A percentile compares a stretch with the other conserved stretches of the same genome.
Evolutionary conservation across 2,329 filamentous ascomycete species (phyloP).

Genomic region (Phyllosticta citribraziliensis): DNA sequence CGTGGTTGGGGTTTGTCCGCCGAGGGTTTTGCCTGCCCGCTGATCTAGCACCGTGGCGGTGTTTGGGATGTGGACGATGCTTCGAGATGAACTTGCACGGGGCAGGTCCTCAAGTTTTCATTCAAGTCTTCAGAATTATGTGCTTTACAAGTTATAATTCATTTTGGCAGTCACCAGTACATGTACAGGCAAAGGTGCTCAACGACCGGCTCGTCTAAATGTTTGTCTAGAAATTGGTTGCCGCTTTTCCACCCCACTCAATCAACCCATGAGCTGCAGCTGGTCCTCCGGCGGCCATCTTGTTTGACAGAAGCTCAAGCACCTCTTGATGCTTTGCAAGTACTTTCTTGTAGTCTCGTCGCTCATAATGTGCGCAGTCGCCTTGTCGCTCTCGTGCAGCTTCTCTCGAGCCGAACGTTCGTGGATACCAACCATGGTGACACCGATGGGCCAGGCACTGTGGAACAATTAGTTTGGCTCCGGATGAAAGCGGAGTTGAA

Average conservation of each 20-base stretch:
- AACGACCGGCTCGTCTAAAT: background rate
- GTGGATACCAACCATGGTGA: constrained; percentile 99
- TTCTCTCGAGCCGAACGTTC: constrained; percentile 94
- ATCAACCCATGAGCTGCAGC: constrained; percentile 86
- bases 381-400: constrained; percentile 65
- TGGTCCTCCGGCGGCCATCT: constrained; percentile 92
- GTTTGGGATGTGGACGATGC: background rate
- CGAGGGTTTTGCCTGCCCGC: background rate
- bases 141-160: background rate
- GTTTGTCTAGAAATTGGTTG: background rate
- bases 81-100: background rate
- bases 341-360: constrained; percentile 95
- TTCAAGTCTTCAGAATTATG: background rate
- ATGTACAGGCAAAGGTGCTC: background rate
- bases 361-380: constrained; percentile 90
- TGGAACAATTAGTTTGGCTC: background rate
- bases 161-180: background rate
- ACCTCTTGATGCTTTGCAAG: constrained; percentile 94
- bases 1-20: background rate
- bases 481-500: background rate
- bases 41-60: background rate
- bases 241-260: background rate
- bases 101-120: background rate
- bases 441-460: constrained; percentile 91
- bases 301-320: constrained; percentile 91